Conservation (phyloP, 345 rosid species). For the Capsella bursapastoris region DNA sequence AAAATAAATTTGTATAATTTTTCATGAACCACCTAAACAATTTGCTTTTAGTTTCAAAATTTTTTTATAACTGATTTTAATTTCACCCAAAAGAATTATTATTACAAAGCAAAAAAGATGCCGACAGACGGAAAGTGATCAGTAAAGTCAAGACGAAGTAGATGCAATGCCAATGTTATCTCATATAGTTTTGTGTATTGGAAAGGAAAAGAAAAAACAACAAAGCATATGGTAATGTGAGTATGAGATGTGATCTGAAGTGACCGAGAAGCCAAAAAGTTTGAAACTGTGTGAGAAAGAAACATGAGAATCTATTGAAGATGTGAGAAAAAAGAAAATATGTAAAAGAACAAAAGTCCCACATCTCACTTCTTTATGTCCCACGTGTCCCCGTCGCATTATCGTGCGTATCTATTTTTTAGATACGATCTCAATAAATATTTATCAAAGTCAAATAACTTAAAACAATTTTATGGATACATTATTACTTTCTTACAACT, state of each 20-base stretch:
- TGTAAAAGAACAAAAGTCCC: slow-evolving; percentile 36
- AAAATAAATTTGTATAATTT: too few relatives aligned
- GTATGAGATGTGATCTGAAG: slow-evolving; percentile 26
- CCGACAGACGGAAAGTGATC: slow-evolving; percentile 26
- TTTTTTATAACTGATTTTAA: too few relatives aligned
- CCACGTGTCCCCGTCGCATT: slow-evolving; percentile 39
- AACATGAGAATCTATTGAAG: slow-evolving; percentile 37
- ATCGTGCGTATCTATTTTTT: slow-evolving; percentile 40
- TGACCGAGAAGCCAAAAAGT: slow-evolving; percentile 26
- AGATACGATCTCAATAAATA: slow-evolving; percentile 35
- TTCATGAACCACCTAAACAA: not conserved
- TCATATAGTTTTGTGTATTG: not conserved
- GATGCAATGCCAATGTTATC: slow-evolving; percentile 16
- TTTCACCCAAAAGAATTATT: not conserved
- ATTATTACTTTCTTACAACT: not conserved
- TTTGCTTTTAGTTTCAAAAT: too few relatives aligned
- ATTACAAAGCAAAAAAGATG: slow-evolving; percentile 20
- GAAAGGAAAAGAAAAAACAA: not conserved
- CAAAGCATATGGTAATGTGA: not conserved
- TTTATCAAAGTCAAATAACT: slow-evolving; percentile 40
- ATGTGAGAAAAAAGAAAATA: slow-evolving; percentile 10
- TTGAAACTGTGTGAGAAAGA: slow-evolving; percentile 34
- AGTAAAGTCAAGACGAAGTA: slow-evolving; percentile 14
- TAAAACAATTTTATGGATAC: not conserved
- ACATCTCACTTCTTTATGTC: slow-evolving; percentile 35